Conservation (phyloP, 140 eudicot species). For the Bidens hawaiensis region DNA sequence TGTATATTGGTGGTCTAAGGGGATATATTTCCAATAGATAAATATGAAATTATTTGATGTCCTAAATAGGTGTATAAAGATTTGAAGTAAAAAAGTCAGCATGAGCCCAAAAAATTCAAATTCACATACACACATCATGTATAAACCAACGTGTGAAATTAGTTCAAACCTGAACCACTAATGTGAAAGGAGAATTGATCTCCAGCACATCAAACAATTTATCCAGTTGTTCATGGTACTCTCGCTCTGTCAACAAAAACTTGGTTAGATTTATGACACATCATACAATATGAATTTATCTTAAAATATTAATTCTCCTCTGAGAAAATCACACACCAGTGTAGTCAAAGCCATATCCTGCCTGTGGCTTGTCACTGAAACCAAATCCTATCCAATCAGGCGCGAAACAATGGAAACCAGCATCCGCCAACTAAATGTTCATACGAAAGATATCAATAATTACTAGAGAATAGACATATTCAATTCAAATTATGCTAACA, state of each 20-base stretch:
- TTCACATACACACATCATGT: slow-evolving; percentile 5
- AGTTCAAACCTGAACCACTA: slow-evolving; percentile 84
- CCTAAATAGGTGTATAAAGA: background rate
- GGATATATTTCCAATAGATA: background rate
- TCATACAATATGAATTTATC: slow-evolving; percentile 1
- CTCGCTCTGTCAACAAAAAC: slow-evolving; percentile 60
- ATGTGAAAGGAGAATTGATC: slow-evolving; percentile 65
- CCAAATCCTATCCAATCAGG: slow-evolving; percentile 99
- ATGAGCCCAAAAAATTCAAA: slow-evolving; percentile 9
- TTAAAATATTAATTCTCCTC: slow-evolving; percentile 1
- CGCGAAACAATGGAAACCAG: slow-evolving; percentile 90
- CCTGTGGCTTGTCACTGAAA: slow-evolving; percentile 90
- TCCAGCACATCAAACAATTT: slow-evolving; percentile 69
- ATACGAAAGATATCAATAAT: slow-evolving; percentile 2
- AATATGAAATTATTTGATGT: background rate
- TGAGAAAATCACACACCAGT: slow-evolving; percentile 55
- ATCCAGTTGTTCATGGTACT: slow-evolving; percentile 89
- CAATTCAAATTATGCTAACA: slow-evolving; percentile 6
- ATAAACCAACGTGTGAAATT: slow-evolving; percentile 19
- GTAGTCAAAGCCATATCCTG: slow-evolving; percentile 91
- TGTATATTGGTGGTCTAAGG: background rate
- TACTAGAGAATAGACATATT: background rate
- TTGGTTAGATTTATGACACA: slow-evolving; percentile 7
- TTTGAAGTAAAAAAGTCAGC: slow-evolving; percentile 5
- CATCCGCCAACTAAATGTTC: slow-evolving; percentile 59